Evolutionary conservation across 2,329 filamentous ascomycete genomes (phyloP), one percentile per base, ranked within the genome.

Genomic region (Polychaeton citri): DNA sequence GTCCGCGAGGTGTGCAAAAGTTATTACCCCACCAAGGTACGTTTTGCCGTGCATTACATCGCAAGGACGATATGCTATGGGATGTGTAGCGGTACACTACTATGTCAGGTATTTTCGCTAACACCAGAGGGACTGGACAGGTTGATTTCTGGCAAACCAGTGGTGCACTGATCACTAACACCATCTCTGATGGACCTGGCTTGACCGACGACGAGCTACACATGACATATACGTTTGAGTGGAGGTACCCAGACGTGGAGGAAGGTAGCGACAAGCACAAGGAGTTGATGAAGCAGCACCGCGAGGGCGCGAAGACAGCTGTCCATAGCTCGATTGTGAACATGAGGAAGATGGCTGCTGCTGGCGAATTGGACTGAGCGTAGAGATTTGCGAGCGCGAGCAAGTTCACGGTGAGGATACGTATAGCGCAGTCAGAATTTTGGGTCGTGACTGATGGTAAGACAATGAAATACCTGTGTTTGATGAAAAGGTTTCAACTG

Each of bases 151-250:
- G 56, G 33, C 62, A 64, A 34, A 51, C 59, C 8, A 53, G 59
- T 35, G 65, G 63, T 5, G 55, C 59, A 3, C 41, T 58, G 7
- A 59, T 69, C 21, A 58, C 55, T 21, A 68, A 69, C 37, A 59
- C 65, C 16, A 47, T 68, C 17, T 61, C 57, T 1, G 50, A 59
- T 35, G 63, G 60, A 2, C 45, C 57, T 5, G 48, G 45, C 2
- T 47, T 57, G 21, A 45, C 44, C 10, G 50, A 49, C 10, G 40
- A 46, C 6, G 60, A 62, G 33, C 44, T 63, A 35, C 44, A 59
- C 21, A 60, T 69, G 58, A 68, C 63, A 9, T 69, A 65, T 41
- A 58, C 55, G 16, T 68, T 68, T 46, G 60, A 66, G 40, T 61
- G 59, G 47, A 44, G 47, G 13, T 43, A 59, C 32, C 54, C 55